Percentiles rank a stretch among this genome's conserved stretches.
phyloP scores from a whole-genome alignment of 1,284 basidiomycete genomes.

The Mrakiaceae sp. region DNA sequence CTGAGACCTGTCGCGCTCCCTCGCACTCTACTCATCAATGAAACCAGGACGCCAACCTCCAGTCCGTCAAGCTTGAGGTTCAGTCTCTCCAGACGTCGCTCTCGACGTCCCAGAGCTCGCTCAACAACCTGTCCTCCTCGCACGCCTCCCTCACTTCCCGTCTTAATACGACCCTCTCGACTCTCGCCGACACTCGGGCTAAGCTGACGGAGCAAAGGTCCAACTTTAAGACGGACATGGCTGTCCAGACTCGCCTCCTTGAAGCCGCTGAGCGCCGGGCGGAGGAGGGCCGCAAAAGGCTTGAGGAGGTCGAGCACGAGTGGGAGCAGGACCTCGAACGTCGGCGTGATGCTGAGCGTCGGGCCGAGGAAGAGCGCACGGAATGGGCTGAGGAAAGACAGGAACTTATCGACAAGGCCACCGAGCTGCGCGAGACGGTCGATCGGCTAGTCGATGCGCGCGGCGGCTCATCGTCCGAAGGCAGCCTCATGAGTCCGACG shows the following conservation, averaged over 20 bases:
- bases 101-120: conserved; percentile 24
- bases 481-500: conserved; percentile 53
- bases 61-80: conserved; percentile 28
- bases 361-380: conserved; percentile 34
- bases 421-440: conserved; percentile 33
- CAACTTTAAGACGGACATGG: conserved; percentile 32
- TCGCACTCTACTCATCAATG: background rate
- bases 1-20: background rate
- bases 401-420: conserved; percentile 34
- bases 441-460: conserved; percentile 29
- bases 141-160: conserved; percentile 27
- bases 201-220: conserved; percentile 30
- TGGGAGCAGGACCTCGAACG: conserved; percentile 33
- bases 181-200: conserved; percentile 26
- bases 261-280: conserved; percentile 34
- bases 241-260: conserved; percentile 30
- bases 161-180: conserved; percentile 26
- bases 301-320: conserved; percentile 34
- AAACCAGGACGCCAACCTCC: conserved; percentile 25
- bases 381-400: conserved; percentile 33
- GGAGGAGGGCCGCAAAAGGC: conserved; percentile 29
- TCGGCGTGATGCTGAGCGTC: conserved; percentile 33
- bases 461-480: background rate
- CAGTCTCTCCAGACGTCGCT: conserved; percentile 28
- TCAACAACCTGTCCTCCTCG: conserved; percentile 26